A percentile compares a stretch with the other conserved stretches of the same genome.
These are phyloP conservation scores for Eragrostis nindensis DNA, from an alignment of 176 grass and related monocot species.

Conservation along the genomic window DNA sequence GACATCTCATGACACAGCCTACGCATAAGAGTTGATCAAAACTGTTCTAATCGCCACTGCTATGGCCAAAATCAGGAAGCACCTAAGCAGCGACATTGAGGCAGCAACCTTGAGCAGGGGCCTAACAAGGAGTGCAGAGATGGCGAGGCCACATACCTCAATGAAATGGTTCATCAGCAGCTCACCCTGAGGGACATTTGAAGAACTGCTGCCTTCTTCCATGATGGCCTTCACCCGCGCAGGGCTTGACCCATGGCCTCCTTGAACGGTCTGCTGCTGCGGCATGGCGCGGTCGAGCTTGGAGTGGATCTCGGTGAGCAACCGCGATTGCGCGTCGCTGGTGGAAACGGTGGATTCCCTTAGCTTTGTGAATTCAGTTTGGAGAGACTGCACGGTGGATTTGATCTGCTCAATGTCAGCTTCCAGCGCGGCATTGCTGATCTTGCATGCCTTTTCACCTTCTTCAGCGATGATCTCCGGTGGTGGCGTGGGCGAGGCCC, in stretches of 20 bases:
- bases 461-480: conserved; percentile 55
- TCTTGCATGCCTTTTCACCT: conserved; percentile 25
- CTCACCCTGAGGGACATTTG: conserved; percentile 26
- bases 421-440: background rate
- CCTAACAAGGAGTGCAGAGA: conserved; percentile 30
- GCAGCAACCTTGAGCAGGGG: conserved; percentile 36
- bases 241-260: background rate
- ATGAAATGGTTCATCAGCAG: conserved; percentile 54
- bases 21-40: conserved; percentile 5
- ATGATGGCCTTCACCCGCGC: background rate
- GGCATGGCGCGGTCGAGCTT: conserved; percentile 35
- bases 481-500: conserved; percentile 35
- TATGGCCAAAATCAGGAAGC: conserved; percentile 35
- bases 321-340: conserved; percentile 4
- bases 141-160: conserved; percentile 43
- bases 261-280: background rate
- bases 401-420: conserved; percentile 46
- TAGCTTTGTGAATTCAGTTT: conserved; percentile 25
- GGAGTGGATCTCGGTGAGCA: conserved; percentile 22
- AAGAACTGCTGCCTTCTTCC: conserved; percentile 29
- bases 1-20: background rate
- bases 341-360: conserved; percentile 23
- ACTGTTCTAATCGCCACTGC: conserved; percentile 23
- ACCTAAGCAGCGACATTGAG: conserved; percentile 43
- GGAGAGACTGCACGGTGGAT: conserved; percentile 30